These are phyloP conservation scores for Dichomitus squalens DNA, from an alignment of 1,284 basidiomycete genomes.

Conservation along the genomic window DNA sequence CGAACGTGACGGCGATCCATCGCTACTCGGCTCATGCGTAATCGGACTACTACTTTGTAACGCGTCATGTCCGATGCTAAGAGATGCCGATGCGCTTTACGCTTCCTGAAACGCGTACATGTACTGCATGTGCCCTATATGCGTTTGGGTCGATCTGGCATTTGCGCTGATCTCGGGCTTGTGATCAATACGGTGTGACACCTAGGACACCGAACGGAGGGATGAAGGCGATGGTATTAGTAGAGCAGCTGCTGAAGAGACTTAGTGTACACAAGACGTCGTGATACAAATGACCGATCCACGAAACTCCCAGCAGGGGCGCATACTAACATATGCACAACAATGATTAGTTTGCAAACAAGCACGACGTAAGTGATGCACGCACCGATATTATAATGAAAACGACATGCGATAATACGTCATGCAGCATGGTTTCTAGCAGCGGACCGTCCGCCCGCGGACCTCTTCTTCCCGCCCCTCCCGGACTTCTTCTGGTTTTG, in stretches of 20 bases:
- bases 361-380: not conserved
- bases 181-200: not conserved
- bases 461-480: conserved; percentile 52
- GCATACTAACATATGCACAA: not conserved
- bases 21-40: not conserved
- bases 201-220: not conserved
- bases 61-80: not conserved
- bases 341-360: not conserved
- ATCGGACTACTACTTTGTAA: not conserved
- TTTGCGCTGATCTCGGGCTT: too few species aligned
- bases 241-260: not conserved
- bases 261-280: conserved; percentile 11
- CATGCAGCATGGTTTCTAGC: conserved; percentile 15
- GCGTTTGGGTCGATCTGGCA: not conserved
- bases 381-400: conserved; percentile 8
- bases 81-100: not conserved
- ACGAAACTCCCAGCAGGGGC: not conserved
- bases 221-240: not conserved
- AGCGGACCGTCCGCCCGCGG: conserved; percentile 14
- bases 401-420: not conserved
- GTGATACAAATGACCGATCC: conserved; percentile 1
- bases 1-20: not conserved
- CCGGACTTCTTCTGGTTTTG: conserved; percentile 41
- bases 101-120: not conserved
- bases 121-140: not conserved